Evolutionary conservation across 768 basidiomycete genomes (phyloP).

Genomic region (Rubroboletus pulcherrimus): DNA sequence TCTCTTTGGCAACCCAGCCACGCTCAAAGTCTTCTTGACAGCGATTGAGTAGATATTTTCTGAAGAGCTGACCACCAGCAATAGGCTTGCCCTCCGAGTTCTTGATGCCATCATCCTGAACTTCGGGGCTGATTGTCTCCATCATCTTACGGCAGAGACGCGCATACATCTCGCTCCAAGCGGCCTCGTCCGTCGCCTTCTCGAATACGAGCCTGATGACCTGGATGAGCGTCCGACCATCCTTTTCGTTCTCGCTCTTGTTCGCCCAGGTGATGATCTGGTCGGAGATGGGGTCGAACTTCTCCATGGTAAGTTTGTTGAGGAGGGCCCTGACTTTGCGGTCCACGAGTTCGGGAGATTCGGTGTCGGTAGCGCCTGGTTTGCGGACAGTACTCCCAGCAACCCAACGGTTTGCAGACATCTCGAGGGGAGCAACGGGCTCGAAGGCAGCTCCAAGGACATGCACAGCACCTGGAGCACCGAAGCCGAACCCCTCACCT

Average conservation of each 20-base stretch:
- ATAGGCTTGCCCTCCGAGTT: slow-evolving; percentile 83
- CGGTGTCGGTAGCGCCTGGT: slow-evolving; percentile 41
- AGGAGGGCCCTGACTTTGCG: slow-evolving; percentile 89
- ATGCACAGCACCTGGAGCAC: slow-evolving; percentile 28
- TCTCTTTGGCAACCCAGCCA: slow-evolving; percentile 88
- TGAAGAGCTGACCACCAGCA: slow-evolving; percentile 89
- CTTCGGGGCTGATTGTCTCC: slow-evolving; percentile 84
- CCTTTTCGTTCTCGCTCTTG: slow-evolving; percentile 86
- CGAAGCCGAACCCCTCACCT: slow-evolving; percentile 36
- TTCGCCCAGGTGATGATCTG: slow-evolving; percentile 97
- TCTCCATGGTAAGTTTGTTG: slow-evolving; percentile 96
- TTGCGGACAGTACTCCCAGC: slow-evolving; percentile 44
- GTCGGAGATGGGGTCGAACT: slow-evolving; percentile 91
- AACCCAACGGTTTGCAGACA: slow-evolving; percentile 83
- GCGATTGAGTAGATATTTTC: slow-evolving; percentile 93
- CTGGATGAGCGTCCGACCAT: slow-evolving; percentile 90
- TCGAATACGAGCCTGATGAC: slow-evolving; percentile 96
- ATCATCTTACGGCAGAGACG: slow-evolving; percentile 93
- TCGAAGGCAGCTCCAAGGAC: slow-evolving; percentile 43
- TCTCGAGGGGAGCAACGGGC: slow-evolving; percentile 72
- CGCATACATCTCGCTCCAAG: slow-evolving; percentile 98
- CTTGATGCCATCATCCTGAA: slow-evolving; percentile 85
- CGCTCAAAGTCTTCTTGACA: slow-evolving; percentile 98
- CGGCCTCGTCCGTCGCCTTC: slow-evolving; percentile 94
- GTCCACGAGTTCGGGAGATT: slow-evolving; percentile 83